These are phyloP conservation scores for Alternaria gaisen DNA, from an alignment of 2,329 filamentous ascomycete species.

Conservation along the genomic window DNA sequence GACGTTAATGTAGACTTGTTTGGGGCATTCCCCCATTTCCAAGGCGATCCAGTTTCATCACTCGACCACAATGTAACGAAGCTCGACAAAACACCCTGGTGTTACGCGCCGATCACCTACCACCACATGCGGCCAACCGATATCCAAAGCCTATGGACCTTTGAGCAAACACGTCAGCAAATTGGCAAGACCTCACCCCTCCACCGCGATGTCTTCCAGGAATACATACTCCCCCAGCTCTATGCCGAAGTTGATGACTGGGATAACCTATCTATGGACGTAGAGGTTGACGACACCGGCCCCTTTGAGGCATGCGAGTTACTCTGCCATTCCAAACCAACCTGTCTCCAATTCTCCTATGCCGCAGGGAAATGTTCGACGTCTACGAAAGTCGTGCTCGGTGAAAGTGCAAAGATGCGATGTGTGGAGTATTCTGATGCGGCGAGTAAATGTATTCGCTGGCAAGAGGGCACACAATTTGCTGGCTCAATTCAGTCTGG, in stretches of 20 bases:
- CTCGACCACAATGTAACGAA: conserved; percentile 35
- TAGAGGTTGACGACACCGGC: background rate
- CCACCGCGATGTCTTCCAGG: conserved; percentile 19
- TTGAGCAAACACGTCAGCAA: conserved; percentile 48
- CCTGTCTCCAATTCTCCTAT: conserved; percentile 15
- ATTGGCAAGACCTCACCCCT: background rate
- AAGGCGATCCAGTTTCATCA: conserved; percentile 33
- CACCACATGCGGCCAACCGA: conserved; percentile 58
- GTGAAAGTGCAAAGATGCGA: conserved; percentile 1
- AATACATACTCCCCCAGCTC: conserved; percentile 10
- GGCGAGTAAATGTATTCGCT: conserved; percentile 6
- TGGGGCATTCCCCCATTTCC: conserved; percentile 28
- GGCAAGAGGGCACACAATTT: background rate
- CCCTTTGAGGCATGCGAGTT: conserved; percentile 1
- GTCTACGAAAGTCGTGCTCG: background rate
- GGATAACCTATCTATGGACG: conserved; percentile 11
- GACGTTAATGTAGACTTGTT: conserved; percentile 50
- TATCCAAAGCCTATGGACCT: conserved; percentile 55
- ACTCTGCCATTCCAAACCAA: background rate
- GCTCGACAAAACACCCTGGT: conserved; percentile 54
- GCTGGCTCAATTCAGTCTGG: conserved; percentile 9
- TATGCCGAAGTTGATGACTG: background rate
- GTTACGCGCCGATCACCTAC: conserved; percentile 58
- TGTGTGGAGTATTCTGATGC: conserved; percentile 9
- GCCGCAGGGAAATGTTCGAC: conserved; percentile 1